Percentiles rank a stretch among this genome's conserved stretches.
Conservation (phyloP, 371 early-diverging fungal species). For the Mortierella sp. region DNA sequence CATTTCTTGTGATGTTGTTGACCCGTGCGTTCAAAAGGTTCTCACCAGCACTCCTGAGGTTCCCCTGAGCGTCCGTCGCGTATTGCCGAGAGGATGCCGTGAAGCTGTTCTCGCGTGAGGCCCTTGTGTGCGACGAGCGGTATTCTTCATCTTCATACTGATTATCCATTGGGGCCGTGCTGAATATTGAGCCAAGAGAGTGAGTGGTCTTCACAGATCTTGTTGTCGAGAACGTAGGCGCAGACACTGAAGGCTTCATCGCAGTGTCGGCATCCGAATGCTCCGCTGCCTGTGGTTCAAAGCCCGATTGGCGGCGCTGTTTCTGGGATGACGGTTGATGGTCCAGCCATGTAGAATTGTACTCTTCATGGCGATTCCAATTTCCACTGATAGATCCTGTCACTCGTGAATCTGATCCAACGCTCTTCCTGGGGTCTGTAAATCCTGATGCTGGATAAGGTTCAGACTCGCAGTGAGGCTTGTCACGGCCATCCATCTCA, state of each 20-base stretch:
- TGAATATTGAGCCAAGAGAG: slow-evolving; percentile 4
- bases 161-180: not conserved
- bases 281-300: not conserved
- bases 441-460: not conserved
- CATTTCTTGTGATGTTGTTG: not conserved
- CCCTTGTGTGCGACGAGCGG: not conserved
- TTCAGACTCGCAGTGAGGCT: slow-evolving; percentile 1
- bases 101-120: not conserved
- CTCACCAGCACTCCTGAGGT: slow-evolving; percentile 9
- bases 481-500: slow-evolving; percentile 33
- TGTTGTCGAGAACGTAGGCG: slow-evolving; percentile 7
- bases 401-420: not conserved
- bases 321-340: not conserved
- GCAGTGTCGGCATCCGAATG: not conserved
- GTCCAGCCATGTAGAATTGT: not conserved
- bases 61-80: not conserved
- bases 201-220: not conserved
- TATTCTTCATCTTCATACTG: not conserved
- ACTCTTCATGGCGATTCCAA: not conserved
- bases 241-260: slow-evolving; percentile 6
- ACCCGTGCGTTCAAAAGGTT: slow-evolving; percentile 16
- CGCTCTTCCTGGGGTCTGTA: not conserved
- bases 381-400: not conserved
- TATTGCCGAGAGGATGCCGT: not conserved
- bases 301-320: slow-evolving; percentile 4